Percentiles rank a stretch among this genome's conserved stretches.
These are phyloP conservation scores for Halteria grandinella DNA, from an alignment of 73 alveolate species.

Conservation along the genomic window DNA sequence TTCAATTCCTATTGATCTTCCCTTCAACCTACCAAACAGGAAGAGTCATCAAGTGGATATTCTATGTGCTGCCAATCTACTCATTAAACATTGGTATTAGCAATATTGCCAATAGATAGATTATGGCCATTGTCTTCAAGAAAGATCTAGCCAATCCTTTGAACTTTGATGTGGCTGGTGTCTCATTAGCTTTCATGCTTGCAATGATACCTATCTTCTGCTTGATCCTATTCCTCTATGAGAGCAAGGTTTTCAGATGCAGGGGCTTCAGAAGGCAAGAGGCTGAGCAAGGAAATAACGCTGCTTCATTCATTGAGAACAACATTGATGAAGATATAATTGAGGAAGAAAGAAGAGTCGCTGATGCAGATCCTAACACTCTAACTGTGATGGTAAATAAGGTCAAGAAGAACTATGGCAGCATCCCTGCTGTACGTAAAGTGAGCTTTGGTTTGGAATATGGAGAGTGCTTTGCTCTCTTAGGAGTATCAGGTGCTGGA, in stretches of 20 bases:
- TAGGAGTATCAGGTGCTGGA: slow-evolving; percentile 99
- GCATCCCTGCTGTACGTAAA: slow-evolving; percentile 90
- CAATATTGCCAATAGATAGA: slow-evolving; percentile 58
- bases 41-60: slow-evolving; percentile 75
- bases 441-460: slow-evolving; percentile 90
- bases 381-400: slow-evolving; percentile 40
- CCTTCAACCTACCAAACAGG: slow-evolving; percentile 70
- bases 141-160: slow-evolving; percentile 5
- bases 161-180: slow-evolving; percentile 44
- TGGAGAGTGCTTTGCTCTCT: slow-evolving; percentile 97
- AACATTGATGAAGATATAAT: slow-evolving; percentile 24
- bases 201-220: slow-evolving; percentile 52
- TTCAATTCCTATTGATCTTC: slow-evolving; percentile 65
- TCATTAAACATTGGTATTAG: slow-evolving; percentile 88
- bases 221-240: slow-evolving; percentile 37
- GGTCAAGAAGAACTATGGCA: slow-evolving; percentile 73
- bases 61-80: slow-evolving; percentile 91
- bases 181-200: slow-evolving; percentile 40
- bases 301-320: background rate
- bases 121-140: slow-evolving; percentile 30
- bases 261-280: slow-evolving; percentile 17
- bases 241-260: slow-evolving; percentile 16
- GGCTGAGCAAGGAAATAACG: background rate
- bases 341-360: slow-evolving; percentile 37
- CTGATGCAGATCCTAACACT: background rate